A percentile compares a stretch with the other conserved stretches of the same genome.
phyloP scores from a whole-genome alignment of 192 early-diverging fungal species.

The Backusella tarrabulga region DNA sequence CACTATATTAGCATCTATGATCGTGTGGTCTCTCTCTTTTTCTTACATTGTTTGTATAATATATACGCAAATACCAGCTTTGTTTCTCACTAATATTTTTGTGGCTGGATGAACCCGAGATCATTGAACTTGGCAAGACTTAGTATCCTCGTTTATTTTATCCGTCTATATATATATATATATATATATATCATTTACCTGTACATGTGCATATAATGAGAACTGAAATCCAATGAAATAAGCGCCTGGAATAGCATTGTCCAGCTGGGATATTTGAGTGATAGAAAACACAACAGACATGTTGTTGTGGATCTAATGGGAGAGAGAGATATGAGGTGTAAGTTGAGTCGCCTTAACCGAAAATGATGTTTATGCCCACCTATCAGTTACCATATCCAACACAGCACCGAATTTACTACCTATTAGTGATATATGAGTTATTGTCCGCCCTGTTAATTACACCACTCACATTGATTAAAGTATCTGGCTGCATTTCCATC shows the following conservation, averaged over 20 bases:
- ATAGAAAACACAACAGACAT: slow-evolving; percentile 85
- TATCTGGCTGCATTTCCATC: slow-evolving; percentile 94
- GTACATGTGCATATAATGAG: slow-evolving; percentile 99
- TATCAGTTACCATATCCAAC: slow-evolving; percentile 99
- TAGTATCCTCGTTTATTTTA: background rate
- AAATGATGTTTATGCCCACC: slow-evolving; percentile 38
- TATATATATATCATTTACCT: too few species aligned
- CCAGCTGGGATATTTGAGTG: slow-evolving; percentile 60
- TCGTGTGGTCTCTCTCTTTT: background rate
- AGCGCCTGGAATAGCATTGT: slow-evolving; percentile 85
- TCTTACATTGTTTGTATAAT: slow-evolving; percentile 87
- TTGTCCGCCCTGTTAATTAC: too few species aligned
- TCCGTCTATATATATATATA: too few species aligned
- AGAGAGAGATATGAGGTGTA: too few species aligned
- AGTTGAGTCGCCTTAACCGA: too few species aligned
- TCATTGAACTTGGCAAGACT: slow-evolving; percentile 58
- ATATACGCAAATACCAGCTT: slow-evolving; percentile 80
- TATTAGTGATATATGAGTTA: slow-evolving; percentile 13
- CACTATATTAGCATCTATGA: background rate
- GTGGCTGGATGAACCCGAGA: slow-evolving; percentile 83
- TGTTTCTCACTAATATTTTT: slow-evolving; percentile 78
- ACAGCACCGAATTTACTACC: slow-evolving; percentile 93
- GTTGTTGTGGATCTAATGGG: slow-evolving; percentile 77
- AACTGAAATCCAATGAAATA: slow-evolving; percentile 90
- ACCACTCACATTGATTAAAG: slow-evolving; percentile 79